A percentile compares a stretch with the other conserved stretches of the same genome.
Conservation (phyloP, 225 moss, liverwort and hornwort genomes). For the Neckera pumila region DNA sequence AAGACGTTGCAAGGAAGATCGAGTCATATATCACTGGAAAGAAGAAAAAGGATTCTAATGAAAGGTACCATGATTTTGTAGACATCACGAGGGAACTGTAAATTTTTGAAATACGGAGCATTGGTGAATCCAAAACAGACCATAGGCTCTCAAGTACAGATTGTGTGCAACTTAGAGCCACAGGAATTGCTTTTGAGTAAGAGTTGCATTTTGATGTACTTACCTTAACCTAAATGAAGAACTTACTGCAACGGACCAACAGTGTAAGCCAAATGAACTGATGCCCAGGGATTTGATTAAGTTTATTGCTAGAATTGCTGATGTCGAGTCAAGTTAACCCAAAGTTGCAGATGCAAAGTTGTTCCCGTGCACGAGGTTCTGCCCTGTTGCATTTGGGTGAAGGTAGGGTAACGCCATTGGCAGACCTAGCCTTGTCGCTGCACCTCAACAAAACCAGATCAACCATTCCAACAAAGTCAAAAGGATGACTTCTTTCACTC, state of each 20-base stretch:
- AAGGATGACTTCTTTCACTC: neutral
- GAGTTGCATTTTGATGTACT: neutral
- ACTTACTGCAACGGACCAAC: neutral
- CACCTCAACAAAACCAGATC: neutral
- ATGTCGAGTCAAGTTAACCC: neutral
- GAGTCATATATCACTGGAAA: no score
- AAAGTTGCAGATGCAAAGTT: slow-evolving; percentile 42
- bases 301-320: neutral
- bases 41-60: neutral
- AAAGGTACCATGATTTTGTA: neutral
- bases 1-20: no score
- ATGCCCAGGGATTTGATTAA: neutral
- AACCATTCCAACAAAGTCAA: neutral
- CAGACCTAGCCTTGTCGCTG: slow-evolving; percentile 33
- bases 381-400: neutral
- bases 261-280: no score
- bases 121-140: neutral
- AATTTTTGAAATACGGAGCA: neutral
- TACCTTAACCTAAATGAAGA: neutral
- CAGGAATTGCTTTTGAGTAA: neutral
- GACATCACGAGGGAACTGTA: neutral
- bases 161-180: neutral
- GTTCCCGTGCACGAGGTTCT: neutral
- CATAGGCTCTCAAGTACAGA: neutral
- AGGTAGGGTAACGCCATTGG: slow-evolving; percentile 35